phyloP scores from a whole-genome alignment of 495 filamentous ascomycete species.

The Aspergillus egyptiacus region DNA sequence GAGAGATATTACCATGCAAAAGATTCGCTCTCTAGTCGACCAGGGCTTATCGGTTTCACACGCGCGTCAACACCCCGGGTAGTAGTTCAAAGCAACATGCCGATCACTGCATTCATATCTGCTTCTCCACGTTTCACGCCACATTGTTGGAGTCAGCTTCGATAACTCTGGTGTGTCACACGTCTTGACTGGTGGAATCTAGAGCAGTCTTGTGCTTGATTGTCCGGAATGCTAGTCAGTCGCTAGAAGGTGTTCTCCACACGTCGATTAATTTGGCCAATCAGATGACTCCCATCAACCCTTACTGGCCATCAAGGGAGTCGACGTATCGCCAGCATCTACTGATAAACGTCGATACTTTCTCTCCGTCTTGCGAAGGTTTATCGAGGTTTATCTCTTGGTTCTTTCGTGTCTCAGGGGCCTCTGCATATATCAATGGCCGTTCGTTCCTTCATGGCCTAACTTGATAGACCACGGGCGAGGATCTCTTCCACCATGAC shows the following conservation, averaged over 20 bases:
- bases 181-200: background rate
- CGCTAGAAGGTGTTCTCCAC: conserved; percentile 2
- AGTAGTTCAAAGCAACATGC: background rate
- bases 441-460: background rate
- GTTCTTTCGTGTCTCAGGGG: background rate
- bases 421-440: background rate
- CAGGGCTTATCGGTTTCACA: background rate
- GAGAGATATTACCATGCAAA: conserved; percentile 3
- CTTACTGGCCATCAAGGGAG: background rate
- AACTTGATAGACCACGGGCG: background rate
- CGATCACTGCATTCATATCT: background rate
- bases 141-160: background rate
- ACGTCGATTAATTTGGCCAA: conserved; percentile 12
- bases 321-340: background rate
- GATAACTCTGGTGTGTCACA: background rate
- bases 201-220: background rate
- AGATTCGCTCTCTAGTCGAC: conserved; percentile 2
- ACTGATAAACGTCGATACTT: background rate
- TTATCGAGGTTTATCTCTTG: conserved; percentile 4
- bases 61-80: background rate
- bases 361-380: background rate
- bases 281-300: background rate
- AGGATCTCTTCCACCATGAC: background rate
- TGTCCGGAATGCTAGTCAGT: background rate
- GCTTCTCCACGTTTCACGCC: background rate